Evolutionary conservation across 495 filamentous ascomycete genomes (phyloP).

Genomic region (Penicillium mononematosum): DNA sequence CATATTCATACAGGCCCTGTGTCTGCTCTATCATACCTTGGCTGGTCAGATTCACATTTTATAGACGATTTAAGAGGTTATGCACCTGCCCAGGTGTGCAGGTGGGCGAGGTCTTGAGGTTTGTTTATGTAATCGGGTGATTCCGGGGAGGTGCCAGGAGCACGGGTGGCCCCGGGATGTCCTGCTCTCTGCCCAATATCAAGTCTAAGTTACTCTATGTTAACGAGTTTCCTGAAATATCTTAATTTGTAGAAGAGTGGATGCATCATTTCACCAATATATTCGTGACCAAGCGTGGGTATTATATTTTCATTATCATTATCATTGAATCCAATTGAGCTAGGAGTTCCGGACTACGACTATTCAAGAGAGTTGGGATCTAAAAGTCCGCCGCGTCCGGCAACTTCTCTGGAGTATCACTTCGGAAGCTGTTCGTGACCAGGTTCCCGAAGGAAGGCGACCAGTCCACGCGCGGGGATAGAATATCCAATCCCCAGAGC

Average conservation of each 20-base stretch:
- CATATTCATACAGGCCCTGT: not conserved
- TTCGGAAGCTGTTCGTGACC: conserved; percentile 30
- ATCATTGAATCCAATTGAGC: not conserved
- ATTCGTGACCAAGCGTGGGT: not conserved
- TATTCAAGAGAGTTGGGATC: not conserved
- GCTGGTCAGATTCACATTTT: not conserved
- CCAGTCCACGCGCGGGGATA: conserved; percentile 45
- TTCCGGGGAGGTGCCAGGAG: no score
- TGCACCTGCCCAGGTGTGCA: not conserved
- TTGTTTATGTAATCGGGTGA: not conserved
- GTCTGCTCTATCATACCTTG: not conserved
- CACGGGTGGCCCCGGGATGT: no score
- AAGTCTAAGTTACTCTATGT: no score
- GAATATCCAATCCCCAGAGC: conserved; percentile 44
- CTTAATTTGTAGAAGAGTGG: not conserved
- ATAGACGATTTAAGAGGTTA: not conserved
- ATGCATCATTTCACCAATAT: not conserved
- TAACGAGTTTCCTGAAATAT: no score
- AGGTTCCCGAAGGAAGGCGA: conserved; percentile 42
- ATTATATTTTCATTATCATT: not conserved
- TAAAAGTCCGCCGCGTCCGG: conserved; percentile 30
- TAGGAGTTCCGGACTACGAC: not conserved
- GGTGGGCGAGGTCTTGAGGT: not conserved
- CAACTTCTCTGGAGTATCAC: conserved; percentile 30
- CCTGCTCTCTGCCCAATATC: no score